Conservation (phyloP, 1,284 basidiomycete species). For the Leccinum griseonigrum region DNA sequence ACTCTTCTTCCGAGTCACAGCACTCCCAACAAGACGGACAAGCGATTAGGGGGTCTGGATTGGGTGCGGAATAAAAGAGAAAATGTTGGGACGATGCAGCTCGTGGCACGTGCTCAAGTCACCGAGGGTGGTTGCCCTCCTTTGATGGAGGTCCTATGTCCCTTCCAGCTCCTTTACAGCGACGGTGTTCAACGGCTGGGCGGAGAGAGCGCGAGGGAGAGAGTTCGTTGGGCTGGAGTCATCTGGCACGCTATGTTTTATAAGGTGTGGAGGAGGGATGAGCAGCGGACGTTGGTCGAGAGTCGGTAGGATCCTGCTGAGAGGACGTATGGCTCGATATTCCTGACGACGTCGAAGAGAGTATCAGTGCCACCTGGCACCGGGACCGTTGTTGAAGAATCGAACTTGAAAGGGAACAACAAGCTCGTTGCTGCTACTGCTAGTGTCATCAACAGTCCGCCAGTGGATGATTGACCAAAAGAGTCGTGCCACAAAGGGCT, state of each 20-base stretch:
- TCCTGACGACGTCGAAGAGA: no score
- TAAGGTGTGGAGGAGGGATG: no score
- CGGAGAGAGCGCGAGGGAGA: constrained; percentile 77
- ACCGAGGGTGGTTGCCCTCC: constrained; percentile 43
- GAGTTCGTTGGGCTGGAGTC: constrained; percentile 85
- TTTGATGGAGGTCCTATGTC: constrained; percentile 72
- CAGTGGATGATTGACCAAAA: no score
- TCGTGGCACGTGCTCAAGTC: constrained; percentile 63
- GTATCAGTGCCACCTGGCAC: no score
- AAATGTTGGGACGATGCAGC: constrained; percentile 71
- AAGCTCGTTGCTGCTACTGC: no score
- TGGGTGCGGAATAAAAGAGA: constrained; percentile 63
- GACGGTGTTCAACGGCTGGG: constrained; percentile 85
- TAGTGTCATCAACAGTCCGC: no score
- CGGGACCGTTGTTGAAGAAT: no score
- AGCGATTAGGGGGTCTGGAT: constrained; percentile 52
- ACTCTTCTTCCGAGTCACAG: constrained; percentile 65
- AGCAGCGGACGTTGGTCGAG: no score
- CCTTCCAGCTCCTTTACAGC: constrained; percentile 84
- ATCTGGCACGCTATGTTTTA: constrained; percentile 61
- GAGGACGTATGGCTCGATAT: no score
- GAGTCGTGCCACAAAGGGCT: no score
- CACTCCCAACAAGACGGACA: constrained; percentile 52
- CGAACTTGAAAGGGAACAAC: no score
- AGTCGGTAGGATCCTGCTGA: no score